phyloP scores from a whole-genome alignment of 1,139 yeast species.

The Suhomyces wounanorum region DNA sequence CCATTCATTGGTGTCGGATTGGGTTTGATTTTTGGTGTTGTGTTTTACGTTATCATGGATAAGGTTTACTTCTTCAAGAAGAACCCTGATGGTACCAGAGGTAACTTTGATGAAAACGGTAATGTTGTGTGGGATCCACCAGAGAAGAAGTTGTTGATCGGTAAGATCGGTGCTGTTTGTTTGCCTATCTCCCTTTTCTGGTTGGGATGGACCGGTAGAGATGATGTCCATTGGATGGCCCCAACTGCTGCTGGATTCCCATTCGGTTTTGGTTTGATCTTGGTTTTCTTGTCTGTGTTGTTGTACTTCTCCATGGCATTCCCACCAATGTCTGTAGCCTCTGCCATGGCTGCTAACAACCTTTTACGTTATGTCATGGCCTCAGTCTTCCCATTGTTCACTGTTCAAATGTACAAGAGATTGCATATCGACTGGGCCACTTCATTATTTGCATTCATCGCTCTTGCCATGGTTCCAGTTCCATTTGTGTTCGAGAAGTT shows the following conservation, averaged over 20 bases:
- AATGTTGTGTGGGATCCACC: constrained; percentile 46
- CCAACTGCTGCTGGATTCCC: constrained; percentile 76
- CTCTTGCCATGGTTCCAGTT: constrained; percentile 30
- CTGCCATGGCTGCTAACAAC: constrained; percentile 80
- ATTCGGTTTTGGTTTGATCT: constrained; percentile 72
- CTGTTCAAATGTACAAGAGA: constrained; percentile 44
- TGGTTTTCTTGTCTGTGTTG: constrained; percentile 72
- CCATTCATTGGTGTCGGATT: constrained; percentile 71
- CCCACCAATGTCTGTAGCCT: constrained; percentile 74
- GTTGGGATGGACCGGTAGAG: constrained; percentile 78
- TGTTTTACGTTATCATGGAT: constrained; percentile 52
- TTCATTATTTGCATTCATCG: constrained; percentile 27
- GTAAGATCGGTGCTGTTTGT: constrained; percentile 61
- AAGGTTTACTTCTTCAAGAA: constrained; percentile 51
- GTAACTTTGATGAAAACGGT: constrained; percentile 57
- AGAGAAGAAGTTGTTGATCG: constrained; percentile 41
- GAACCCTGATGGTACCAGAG: constrained; percentile 65
- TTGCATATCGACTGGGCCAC: constrained; percentile 36
- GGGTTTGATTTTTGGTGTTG: constrained; percentile 59
- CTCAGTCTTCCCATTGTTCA: constrained; percentile 53
- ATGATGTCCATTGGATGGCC: constrained; percentile 74
- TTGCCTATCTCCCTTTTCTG: constrained; percentile 74
- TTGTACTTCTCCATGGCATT: constrained; percentile 72
- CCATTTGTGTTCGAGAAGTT: constrained; percentile 24
- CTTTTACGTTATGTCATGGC: constrained; percentile 68